Percentiles rank a stretch among this genome's conserved stretches.
Evolutionary conservation across 495 filamentous ascomycete genomes (phyloP).

Genomic region (Podospora bellae-mahoneyi): DNA sequence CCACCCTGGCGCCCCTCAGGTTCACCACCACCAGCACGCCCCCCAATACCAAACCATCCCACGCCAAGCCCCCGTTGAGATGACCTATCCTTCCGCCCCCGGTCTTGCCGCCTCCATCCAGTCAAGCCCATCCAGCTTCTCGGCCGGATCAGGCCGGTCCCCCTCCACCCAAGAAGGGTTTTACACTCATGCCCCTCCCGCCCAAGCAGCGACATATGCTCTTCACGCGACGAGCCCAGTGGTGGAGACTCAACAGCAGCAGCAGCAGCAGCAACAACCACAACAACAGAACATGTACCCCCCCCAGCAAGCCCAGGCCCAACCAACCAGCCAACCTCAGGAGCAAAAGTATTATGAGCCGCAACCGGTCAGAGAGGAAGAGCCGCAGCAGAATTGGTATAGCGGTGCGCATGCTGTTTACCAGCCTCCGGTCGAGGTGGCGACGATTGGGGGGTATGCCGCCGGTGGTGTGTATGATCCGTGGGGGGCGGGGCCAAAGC

Average conservation of each 20-base stretch:
- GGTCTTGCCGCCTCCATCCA: constrained; percentile 40
- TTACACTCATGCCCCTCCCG: constrained; percentile 44
- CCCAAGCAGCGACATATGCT: constrained; percentile 39
- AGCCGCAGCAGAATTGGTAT: constrained; percentile 42
- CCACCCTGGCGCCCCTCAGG: constrained; percentile 13
- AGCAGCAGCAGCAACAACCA: constrained; percentile 30
- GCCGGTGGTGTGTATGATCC: constrained; percentile 33
- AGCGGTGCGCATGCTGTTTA: constrained; percentile 31
- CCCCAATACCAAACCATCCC: constrained; percentile 45
- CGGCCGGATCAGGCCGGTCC: constrained; percentile 41
- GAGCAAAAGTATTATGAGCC: constrained; percentile 25
- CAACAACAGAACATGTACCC: constrained; percentile 25
- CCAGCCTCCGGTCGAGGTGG: constrained; percentile 44
- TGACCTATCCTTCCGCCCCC: constrained; percentile 33
- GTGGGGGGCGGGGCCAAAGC: constrained; percentile 38
- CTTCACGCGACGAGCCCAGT: constrained; percentile 41
- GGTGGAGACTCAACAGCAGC: constrained; percentile 4
- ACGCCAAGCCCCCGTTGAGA: constrained; percentile 41
- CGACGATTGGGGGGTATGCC: constrained; percentile 38
- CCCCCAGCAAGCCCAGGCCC: constrained; percentile 22
- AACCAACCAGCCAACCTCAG: constrained; percentile 22
- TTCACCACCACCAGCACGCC: constrained; percentile 8
- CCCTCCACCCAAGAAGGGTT: constrained; percentile 45
- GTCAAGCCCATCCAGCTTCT: constrained; percentile 51
- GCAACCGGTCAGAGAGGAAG: constrained; percentile 31